Evolutionary conservation across 140 eudicot species (phyloP).

Genomic region (Oenanthe javanica): DNA sequence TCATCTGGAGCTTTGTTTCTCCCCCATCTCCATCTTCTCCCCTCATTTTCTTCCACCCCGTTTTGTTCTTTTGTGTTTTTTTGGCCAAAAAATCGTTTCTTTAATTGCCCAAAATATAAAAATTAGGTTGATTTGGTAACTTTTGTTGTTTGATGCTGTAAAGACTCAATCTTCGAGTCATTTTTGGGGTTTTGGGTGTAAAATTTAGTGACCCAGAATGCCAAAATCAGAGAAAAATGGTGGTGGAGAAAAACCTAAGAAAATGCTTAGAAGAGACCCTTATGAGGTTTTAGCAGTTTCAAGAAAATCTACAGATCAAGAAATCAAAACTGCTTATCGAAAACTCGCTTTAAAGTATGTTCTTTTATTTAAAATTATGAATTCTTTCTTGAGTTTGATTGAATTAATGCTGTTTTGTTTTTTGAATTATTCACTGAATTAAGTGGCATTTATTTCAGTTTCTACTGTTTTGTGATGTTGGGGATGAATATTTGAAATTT

Average conservation of each 20-base stretch:
- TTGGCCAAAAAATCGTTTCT: not conserved
- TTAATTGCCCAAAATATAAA: not conserved
- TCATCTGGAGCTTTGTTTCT: constrained; percentile 10
- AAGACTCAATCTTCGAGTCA: not conserved
- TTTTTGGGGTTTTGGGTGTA: constrained; percentile 13
- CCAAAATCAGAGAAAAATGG: constrained; percentile 50
- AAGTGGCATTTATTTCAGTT: not conserved
- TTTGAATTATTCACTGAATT: not conserved
- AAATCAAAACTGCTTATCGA: constrained; percentile 77
- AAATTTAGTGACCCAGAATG: constrained; percentile 9
- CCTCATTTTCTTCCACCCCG: not conserved
- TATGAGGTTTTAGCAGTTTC: constrained; percentile 89
- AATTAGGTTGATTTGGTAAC: not conserved
- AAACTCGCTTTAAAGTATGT: constrained; percentile 83
- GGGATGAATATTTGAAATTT: not conserved
- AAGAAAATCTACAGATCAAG: constrained; percentile 70
- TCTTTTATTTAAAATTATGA: not conserved
- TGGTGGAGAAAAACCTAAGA: constrained; percentile 14
- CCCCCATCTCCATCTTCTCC: not conserved
- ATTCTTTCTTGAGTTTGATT: not conserved
- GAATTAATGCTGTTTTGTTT: not conserved
- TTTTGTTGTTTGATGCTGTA: not conserved
- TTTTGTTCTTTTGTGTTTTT: not conserved
- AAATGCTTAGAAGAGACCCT: constrained; percentile 70
- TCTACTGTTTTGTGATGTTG: not conserved